Conservation (phyloP, 768 basidiomycete species). For the Russula virescens region DNA sequence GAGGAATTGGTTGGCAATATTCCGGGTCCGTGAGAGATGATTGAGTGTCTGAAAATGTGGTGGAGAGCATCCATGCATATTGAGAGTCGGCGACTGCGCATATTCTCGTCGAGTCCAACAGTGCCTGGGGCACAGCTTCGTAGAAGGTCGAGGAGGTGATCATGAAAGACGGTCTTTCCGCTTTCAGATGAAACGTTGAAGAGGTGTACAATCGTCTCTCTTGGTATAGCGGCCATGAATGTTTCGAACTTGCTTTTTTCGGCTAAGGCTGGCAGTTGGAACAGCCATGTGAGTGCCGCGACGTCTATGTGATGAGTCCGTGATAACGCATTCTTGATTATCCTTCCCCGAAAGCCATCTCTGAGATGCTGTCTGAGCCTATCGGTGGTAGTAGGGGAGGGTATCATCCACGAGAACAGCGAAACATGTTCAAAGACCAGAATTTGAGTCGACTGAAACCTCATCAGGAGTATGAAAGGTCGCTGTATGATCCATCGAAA, state of each 20-base stretch:
- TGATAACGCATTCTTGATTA: not conserved
- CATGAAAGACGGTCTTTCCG: not conserved
- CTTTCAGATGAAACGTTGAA: not conserved
- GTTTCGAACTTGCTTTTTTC: conserved; percentile 1
- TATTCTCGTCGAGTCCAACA: not conserved
- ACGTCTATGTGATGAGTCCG: not conserved
- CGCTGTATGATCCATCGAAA: not conserved
- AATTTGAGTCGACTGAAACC: no score
- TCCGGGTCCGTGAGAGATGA: not conserved
- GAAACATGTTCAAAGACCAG: no score
- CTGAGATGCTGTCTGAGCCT: not conserved
- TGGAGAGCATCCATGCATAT: conserved; percentile 1
- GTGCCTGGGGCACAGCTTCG: conserved; percentile 4
- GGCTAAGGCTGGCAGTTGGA: not conserved
- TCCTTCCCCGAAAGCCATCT: not conserved
- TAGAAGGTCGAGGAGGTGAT: not conserved
- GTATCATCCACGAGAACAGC: no score
- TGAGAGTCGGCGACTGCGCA: not conserved
- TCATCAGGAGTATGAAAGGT: not conserved
- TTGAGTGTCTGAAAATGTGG: not conserved
- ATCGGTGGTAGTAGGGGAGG: no score
- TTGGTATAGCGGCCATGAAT: not conserved
- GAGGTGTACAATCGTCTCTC: not conserved
- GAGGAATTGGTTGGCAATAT: not conserved
- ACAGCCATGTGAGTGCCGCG: not conserved